phyloP scores from a whole-genome alignment of 108 stramenopile species.

The Cyclotella choctawhatcheeana region DNA sequence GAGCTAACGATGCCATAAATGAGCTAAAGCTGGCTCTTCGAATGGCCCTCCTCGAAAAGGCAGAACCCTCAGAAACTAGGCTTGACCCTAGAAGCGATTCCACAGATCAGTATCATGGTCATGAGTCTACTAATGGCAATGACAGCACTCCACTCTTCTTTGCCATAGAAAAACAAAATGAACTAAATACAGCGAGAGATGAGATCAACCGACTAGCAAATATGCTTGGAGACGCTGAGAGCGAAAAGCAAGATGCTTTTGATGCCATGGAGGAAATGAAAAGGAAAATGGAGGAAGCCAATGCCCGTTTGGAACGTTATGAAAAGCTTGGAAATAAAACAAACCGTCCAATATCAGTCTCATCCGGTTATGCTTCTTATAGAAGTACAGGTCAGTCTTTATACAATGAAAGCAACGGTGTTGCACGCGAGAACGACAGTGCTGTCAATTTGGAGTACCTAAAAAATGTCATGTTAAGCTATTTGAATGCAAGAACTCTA shows the following conservation, averaged over 20 bases:
- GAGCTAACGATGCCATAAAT: conserved; percentile 77
- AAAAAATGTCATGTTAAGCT: conserved; percentile 88
- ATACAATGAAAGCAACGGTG: neutral
- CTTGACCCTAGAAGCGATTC: neutral
- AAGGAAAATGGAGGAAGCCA: conserved; percentile 71
- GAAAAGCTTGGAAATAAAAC: conserved; percentile 62
- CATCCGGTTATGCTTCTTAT: conserved; percentile 29
- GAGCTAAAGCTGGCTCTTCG: conserved; percentile 84
- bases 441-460: conserved; percentile 83
- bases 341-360: conserved; percentile 15
- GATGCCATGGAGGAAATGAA: conserved; percentile 78
- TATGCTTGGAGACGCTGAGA: conserved; percentile 77
- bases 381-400: conserved; percentile 21
- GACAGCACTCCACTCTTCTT: conserved; percentile 81
- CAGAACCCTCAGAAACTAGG: conserved; percentile 2
- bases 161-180: conserved; percentile 91
- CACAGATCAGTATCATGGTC: neutral
- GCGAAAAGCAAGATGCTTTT: conserved; percentile 73
- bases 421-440: conserved; percentile 47
- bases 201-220: conserved; percentile 85
- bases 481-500: conserved; percentile 71
- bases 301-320: conserved; percentile 63
- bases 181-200: conserved; percentile 80
- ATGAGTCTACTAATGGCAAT: conserved; percentile 18
- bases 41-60: conserved; percentile 54